These are phyloP conservation scores for Cardamine occulta DNA, from an alignment of 345 rosid species.

Conservation along the genomic window DNA sequence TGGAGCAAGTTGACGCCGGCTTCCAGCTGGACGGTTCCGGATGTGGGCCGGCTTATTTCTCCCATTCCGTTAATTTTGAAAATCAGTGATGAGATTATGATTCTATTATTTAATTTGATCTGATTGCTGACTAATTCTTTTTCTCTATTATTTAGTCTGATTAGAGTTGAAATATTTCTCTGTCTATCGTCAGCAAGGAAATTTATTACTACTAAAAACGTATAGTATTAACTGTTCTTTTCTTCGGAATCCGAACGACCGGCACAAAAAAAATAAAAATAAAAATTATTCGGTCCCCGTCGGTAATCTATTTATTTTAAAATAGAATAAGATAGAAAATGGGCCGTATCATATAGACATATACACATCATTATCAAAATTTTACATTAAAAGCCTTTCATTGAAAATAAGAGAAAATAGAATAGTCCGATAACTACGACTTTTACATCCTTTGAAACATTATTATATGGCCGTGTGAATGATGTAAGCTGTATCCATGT, in stretches of 20 bases:
- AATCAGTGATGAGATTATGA: conserved; percentile 5
- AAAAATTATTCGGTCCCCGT: neutral
- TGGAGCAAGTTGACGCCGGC: conserved; percentile 34
- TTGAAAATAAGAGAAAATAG: neutral
- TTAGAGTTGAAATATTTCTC: neutral
- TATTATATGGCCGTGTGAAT: neutral
- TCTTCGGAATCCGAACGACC: neutral
- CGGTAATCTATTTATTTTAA: neutral
- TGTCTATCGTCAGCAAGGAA: neutral
- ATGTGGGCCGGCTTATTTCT: conserved; percentile 34
- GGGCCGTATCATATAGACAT: neutral
- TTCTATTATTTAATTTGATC: conserved; percentile 1
- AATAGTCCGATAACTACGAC: conserved; percentile 3
- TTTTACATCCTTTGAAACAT: neutral
- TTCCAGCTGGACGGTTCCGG: conserved; percentile 34
- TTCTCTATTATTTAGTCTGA: neutral
- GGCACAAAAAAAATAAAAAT: neutral
- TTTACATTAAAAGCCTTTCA: neutral
- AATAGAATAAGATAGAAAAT: neutral
- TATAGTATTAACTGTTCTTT: neutral
- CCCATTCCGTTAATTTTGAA: conserved; percentile 14
- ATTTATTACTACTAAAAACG: neutral
- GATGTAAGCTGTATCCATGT: neutral
- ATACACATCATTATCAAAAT: neutral
- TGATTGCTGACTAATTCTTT: conserved; percentile 9